Conservation (phyloP, 2,329 filamentous ascomycete species). For the Alternaria conjuncta region DNA sequence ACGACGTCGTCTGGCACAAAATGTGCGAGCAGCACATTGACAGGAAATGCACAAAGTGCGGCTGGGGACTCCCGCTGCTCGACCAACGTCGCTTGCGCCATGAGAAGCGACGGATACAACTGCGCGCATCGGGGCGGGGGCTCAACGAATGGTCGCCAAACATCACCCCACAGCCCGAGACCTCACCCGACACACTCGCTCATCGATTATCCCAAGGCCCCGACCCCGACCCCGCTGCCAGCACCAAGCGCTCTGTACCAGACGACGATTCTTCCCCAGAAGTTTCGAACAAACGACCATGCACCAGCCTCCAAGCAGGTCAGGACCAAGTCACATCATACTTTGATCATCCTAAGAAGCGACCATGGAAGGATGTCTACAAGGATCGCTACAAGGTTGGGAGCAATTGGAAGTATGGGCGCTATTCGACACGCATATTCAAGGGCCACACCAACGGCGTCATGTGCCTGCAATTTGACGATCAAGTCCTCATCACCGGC, state of each 20-base stretch:
- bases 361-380: conserved; percentile 97
- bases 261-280: conserved; percentile 34
- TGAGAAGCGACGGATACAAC: conserved; percentile 83
- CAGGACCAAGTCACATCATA: conserved; percentile 52
- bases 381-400: conserved; percentile 94
- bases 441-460: conserved; percentile 88
- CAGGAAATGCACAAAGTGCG: conserved; percentile 91
- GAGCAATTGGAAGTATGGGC: conserved; percentile 95
- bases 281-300: conserved; percentile 42
- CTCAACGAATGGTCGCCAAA: conserved; percentile 61
- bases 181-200: conserved; percentile 13
- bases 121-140: conserved; percentile 67
- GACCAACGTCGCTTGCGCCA: conserved; percentile 87
- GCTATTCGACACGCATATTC: conserved; percentile 83
- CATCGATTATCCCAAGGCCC: conserved; percentile 22
- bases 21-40: conserved; percentile 99
- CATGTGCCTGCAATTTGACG: conserved; percentile 80
- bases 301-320: conserved; percentile 28
- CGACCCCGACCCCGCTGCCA: conserved; percentile 17
- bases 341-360: conserved; percentile 56
- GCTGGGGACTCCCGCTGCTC: conserved; percentile 89
- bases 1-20: conserved; percentile 95
- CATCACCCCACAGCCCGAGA: conserved; percentile 57
- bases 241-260: conserved; percentile 40
- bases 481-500: conserved; percentile 88